These are phyloP conservation scores for Paraglomus occultum DNA, from an alignment of 192 early-diverging fungal species.

Conservation along the genomic window DNA sequence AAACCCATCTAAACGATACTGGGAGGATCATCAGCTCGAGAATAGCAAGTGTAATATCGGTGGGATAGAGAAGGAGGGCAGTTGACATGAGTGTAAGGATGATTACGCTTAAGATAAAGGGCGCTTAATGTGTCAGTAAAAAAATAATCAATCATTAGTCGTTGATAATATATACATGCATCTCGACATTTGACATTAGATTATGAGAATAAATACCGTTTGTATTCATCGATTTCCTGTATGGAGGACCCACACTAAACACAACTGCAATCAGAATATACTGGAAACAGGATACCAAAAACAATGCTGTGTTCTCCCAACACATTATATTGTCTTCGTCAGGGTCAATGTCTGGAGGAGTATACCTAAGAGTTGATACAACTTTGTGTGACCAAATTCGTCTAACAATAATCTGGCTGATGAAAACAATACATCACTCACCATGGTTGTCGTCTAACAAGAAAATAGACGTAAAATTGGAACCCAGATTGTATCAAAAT, in stretches of 20 bases:
- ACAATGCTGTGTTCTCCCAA: conserved; percentile 91
- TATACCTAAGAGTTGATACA: conserved; percentile 38
- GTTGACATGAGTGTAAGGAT: conserved; percentile 50
- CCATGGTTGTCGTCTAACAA: conserved; percentile 72
- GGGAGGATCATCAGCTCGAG: conserved; percentile 72
- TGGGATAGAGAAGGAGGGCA: conserved; percentile 54
- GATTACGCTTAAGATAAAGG: conserved; percentile 65
- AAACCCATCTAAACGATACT: conserved; percentile 50
- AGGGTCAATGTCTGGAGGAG: conserved; percentile 55
- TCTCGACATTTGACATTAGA: background rate
- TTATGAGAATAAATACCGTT: conserved; percentile 60
- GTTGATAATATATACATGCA: background rate
- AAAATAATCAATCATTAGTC: conserved; percentile 18
- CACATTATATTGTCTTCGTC: conserved; percentile 69
- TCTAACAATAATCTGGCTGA: background rate
- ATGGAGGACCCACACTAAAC: conserved; percentile 96
- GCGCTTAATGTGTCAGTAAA: conserved; percentile 42
- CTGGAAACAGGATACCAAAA: conserved; percentile 88
- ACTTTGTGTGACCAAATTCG: background rate
- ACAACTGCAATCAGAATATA: conserved; percentile 89
- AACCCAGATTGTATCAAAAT: conserved; percentile 78
- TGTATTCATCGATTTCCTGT: conserved; percentile 81
- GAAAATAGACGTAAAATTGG: conserved; percentile 71
- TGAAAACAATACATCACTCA: conserved; percentile 46
- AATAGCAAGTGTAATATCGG: conserved; percentile 42